Evolutionary conservation across 805 yeast genomes (phyloP).

Genomic region (Pichia eremophila): DNA sequence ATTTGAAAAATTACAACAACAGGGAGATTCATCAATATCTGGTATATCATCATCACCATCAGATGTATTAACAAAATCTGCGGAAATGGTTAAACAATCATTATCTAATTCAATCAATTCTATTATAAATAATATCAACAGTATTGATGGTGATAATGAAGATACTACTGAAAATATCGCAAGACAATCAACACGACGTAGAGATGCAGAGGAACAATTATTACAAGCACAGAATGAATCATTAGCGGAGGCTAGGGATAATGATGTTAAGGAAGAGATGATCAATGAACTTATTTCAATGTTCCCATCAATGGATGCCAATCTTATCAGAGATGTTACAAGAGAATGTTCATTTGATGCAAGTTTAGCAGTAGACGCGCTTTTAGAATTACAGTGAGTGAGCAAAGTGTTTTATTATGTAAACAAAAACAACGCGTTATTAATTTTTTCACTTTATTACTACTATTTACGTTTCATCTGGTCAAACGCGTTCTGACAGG

Average conservation of each 20-base stretch:
- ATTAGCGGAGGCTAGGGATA: not conserved
- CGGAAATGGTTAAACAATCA: slow-evolving; percentile 29
- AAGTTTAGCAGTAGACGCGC: not conserved
- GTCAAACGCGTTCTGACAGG: not conserved
- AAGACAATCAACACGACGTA: slow-evolving; percentile 14
- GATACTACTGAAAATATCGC: slow-evolving; percentile 8
- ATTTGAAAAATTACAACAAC: slow-evolving; percentile 13
- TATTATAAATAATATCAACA: slow-evolving; percentile 13
- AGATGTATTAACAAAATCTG: slow-evolving; percentile 28
- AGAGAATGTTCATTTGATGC: not conserved
- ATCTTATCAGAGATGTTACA: slow-evolving; percentile 1
- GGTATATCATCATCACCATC: slow-evolving; percentile 20
- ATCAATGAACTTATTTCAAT: not conserved
- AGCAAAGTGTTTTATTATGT: not conserved
- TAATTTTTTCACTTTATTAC: too few species aligned
- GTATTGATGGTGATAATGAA: slow-evolving; percentile 8
- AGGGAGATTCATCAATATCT: not conserved
- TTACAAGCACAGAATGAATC: slow-evolving; percentile 20
- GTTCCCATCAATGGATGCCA: slow-evolving; percentile 2
- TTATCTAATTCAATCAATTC: slow-evolving; percentile 20
- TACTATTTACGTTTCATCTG: too few species aligned
- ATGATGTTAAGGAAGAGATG: not conserved
- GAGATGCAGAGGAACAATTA: too few species aligned
- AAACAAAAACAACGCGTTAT: not conserved
- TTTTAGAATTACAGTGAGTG: not conserved